Conservation (phyloP, 768 basidiomycete species). For the Leccinum aurantiacum region DNA sequence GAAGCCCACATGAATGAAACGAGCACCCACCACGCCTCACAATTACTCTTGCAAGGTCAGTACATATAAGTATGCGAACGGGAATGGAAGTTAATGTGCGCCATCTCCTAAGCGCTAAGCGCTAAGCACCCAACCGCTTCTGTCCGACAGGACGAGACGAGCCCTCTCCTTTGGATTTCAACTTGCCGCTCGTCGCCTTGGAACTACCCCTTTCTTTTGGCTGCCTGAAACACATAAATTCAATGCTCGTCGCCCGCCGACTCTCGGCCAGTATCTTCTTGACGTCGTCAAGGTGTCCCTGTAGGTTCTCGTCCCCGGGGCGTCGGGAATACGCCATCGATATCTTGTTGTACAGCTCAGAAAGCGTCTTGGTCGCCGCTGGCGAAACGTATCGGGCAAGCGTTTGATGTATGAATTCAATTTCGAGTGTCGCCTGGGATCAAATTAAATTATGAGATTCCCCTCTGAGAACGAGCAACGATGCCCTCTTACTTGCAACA, state of each 20-base stretch:
- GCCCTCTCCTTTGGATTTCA: constrained; percentile 21
- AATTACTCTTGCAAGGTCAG: not conserved
- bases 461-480: not conserved
- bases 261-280: constrained; percentile 89
- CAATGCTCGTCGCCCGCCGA: constrained; percentile 86
- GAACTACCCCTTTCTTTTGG: constrained; percentile 46
- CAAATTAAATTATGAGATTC: not conserved
- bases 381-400: constrained; percentile 85
- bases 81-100: not conserved
- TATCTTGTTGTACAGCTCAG: constrained; percentile 92
- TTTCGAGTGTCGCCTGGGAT: constrained; percentile 92
- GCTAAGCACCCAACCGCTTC: constrained; percentile 14
- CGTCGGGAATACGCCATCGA: constrained; percentile 88
- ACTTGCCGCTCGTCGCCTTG: constrained; percentile 17
- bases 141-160: constrained; percentile 20
- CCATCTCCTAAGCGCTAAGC: not conserved
- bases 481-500: constrained; percentile 77
- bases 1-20: not conserved
- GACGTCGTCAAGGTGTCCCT: constrained; percentile 84
- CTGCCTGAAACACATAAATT: constrained; percentile 91
- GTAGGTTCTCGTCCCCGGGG: constrained; percentile 83
- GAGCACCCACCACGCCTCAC: not conserved
- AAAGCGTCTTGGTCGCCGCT: constrained; percentile 77
- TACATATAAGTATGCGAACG: not conserved
- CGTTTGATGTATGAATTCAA: constrained; percentile 98